Evolutionary conservation across 805 yeast genomes (phyloP), one percentile per base, ranked within the genome.

Genomic region (Hermanozyma aechmeae): DNA sequence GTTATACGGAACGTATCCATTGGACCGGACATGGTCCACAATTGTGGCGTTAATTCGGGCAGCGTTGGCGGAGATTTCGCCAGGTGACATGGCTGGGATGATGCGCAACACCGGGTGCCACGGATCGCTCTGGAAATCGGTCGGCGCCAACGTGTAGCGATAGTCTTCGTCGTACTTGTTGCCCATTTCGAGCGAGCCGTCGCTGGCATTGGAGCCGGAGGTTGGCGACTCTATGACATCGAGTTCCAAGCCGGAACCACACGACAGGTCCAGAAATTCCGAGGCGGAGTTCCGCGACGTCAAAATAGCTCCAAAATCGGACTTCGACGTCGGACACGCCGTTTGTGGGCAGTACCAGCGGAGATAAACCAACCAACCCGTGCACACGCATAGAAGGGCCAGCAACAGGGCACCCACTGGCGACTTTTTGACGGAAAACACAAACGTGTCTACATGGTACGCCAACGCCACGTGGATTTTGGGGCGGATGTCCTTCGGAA

Each of bases 401-500:
- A n/a, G n/a, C n/a, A n/a, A n/a, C n/a, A n/a, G n/a, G n/a, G n/a
- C n/a, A 15, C 40, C 33, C 12, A 30, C n/a, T 4, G 32, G 28
- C 9, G 27, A 19, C 16, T 15, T 15, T 7, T 12, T 10, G 16
- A 33, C 35, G 20, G 51, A 40, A 36, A 64, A 71, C 28, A 66
- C 42, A 29, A 53, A 53, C 16, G 43, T 42, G 52, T 61, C 84
- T 39, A 53, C 39, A 28, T 58, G 51, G 34, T 58, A 61, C 9
- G 68, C 60, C 13, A 71, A 42, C 31, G 65, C 57, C 26, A 71
- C 72, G 42, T 66, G 65, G 36, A 74, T 71, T 8, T 42, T 32
- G 0, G 83, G 84, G 34, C 83, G 56, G 38, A 65, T 58, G 4
- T 51, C 52, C 16, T 55, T 61, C 6, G 85, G 82, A 12, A 23